phyloP scores from a whole-genome alignment of 306 rosid species.

The Urtica urens region DNA sequence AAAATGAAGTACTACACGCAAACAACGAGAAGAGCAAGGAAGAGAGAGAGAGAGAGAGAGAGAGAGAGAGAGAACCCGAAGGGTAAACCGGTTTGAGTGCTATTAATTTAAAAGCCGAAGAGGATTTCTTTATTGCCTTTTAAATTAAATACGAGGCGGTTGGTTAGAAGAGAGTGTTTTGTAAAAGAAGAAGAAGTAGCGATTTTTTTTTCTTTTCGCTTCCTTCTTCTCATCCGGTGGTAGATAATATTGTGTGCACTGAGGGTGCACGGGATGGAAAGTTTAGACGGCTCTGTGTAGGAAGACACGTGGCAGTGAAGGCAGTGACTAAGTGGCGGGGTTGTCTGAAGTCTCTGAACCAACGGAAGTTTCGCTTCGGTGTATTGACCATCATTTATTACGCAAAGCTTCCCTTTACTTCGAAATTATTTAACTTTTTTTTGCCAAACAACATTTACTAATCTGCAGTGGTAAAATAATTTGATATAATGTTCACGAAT shows the following conservation, averaged over 20 bases:
- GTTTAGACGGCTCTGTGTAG: slow-evolving; percentile 2
- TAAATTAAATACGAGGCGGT: slow-evolving; percentile 32
- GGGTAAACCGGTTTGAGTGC: too few species aligned
- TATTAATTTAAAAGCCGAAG: neutral
- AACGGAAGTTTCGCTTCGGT: neutral
- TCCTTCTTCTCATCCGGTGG: neutral
- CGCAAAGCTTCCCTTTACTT: neutral
- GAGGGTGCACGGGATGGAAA: slow-evolving; percentile 18
- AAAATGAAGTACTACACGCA: neutral
- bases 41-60: neutral
- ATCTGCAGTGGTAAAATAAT: too few species aligned
- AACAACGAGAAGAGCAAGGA: neutral
- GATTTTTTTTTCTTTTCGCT: neutral
- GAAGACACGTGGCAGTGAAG: slow-evolving; percentile 6
- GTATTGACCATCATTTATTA: neutral
- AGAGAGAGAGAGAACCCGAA: neutral
- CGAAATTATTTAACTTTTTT: neutral
- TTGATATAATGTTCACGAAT: too few species aligned
- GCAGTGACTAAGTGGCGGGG: slow-evolving; percentile 21
- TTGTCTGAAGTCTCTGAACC: slow-evolving; percentile 2
- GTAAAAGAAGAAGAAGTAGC: slow-evolving; percentile 16
- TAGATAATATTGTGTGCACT: neutral
- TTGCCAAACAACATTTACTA: too few species aligned
- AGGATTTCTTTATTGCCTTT: neutral
- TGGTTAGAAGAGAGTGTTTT: slow-evolving; percentile 25